phyloP scores from a whole-genome alignment of 257 asterid species.

The Scutellaria galericulata region DNA sequence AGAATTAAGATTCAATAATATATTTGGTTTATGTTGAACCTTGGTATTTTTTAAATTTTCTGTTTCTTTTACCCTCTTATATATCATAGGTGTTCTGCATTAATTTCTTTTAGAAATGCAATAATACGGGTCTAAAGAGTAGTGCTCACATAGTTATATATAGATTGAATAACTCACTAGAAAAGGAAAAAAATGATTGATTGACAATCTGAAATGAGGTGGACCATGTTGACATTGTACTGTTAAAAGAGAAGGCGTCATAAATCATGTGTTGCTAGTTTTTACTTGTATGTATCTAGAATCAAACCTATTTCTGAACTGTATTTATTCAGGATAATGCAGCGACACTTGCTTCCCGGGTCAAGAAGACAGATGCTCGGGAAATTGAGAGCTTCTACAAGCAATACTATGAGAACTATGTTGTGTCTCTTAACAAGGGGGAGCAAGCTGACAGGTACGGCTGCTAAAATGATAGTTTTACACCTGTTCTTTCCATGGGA shows the following conservation, averaged over 20 bases:
- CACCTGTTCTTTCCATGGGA: slow-evolving; percentile 25
- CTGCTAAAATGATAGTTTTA: slow-evolving; percentile 19
- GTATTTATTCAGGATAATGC: slow-evolving; percentile 63
- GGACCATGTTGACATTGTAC: slow-evolving; percentile 21
- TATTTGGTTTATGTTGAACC: slow-evolving; percentile 19
- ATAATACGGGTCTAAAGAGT: background rate
- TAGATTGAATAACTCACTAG: slow-evolving; percentile 1
- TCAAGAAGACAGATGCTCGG: slow-evolving; percentile 75
- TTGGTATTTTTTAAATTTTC: background rate
- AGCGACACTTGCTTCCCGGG: slow-evolving; percentile 72
- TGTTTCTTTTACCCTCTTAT: slow-evolving; percentile 5
- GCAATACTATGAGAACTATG: slow-evolving; percentile 83
- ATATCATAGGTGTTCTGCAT: background rate
- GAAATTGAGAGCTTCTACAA: slow-evolving; percentile 88
- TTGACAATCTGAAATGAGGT: slow-evolving; percentile 11
- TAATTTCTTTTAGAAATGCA: background rate
- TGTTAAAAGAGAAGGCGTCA: background rate
- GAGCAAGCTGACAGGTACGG: slow-evolving; percentile 82
- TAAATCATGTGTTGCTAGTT: background rate
- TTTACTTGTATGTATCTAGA: slow-evolving; percentile 2
- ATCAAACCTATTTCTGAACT: slow-evolving; percentile 13
- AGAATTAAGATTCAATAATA: slow-evolving; percentile 16
- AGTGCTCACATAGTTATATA: background rate
- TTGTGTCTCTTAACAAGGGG: slow-evolving; percentile 76
- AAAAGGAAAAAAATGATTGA: background rate